phyloP scores from a whole-genome alignment of 2,329 filamentous ascomycete species.

The Aspergillus pseudoterreus region DNA sequence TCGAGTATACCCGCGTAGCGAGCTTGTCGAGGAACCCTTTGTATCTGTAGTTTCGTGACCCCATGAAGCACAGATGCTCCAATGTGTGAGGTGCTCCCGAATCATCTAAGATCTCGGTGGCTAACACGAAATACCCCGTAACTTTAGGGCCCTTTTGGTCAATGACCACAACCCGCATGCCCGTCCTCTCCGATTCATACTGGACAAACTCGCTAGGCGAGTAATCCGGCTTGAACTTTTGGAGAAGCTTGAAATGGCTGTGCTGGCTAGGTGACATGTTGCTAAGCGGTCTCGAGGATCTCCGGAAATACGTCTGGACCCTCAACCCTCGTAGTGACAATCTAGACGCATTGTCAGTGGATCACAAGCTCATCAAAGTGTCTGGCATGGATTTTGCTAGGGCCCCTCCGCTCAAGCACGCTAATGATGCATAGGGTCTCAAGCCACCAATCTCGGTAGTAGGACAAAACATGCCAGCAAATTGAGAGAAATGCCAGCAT shows the following conservation, averaged over 20 bases:
- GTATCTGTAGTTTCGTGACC: constrained; percentile 88
- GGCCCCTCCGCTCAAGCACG: not conserved
- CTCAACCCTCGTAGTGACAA: constrained; percentile 15
- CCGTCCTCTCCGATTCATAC: constrained; percentile 92
- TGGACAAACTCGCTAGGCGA: constrained; percentile 84
- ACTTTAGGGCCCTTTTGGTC: constrained; percentile 93
- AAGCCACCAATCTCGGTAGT: not conserved
- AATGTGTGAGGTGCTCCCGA: constrained; percentile 86
- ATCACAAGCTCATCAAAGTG: no score
- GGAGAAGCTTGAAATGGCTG: constrained; percentile 72
- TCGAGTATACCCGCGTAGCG: constrained; percentile 86
- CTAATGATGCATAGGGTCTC: not conserved
- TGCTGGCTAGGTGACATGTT: constrained; percentile 55
- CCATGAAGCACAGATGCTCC: constrained; percentile 83
- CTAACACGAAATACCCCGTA: constrained; percentile 89
- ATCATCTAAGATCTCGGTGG: constrained; percentile 96
- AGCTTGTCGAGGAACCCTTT: constrained; percentile 95
- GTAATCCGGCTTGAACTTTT: constrained; percentile 86
- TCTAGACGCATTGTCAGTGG: constrained; percentile 20
- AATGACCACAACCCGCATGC: constrained; percentile 90
- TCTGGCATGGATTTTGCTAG: not conserved
- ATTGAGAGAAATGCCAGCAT: no score
- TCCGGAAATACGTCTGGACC: constrained; percentile 4
- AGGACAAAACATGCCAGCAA: no score
- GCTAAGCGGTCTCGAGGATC: constrained; percentile 17